A percentile compares a stretch with the other conserved stretches of the same genome.
Conservation (phyloP, 148 eudicot genomes). For the Nyssa sinensis region DNA sequence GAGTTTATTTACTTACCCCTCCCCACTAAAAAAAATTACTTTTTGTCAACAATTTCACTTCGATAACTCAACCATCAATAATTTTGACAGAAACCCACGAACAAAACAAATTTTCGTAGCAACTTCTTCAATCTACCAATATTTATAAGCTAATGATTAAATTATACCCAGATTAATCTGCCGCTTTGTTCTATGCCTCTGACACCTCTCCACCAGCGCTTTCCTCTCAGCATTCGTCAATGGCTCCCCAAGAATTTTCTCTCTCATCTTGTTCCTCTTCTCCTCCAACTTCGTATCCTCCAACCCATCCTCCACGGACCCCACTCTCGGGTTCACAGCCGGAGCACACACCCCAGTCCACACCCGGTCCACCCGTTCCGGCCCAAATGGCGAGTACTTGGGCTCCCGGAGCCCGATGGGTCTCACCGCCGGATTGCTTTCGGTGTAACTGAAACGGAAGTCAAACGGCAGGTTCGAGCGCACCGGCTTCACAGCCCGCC, state of each 20-base stretch:
- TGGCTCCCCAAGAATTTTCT: constrained; percentile 45
- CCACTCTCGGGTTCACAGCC: constrained; percentile 48
- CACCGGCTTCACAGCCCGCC: constrained; percentile 31
- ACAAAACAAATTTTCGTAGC: not conserved
- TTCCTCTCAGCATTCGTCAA: constrained; percentile 74
- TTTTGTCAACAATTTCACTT: not conserved
- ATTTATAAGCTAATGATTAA: not conserved
- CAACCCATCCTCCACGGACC: constrained; percentile 36
- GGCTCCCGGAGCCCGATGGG: constrained; percentile 94
- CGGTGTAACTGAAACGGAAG: constrained; percentile 90
- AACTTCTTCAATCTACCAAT: not conserved
- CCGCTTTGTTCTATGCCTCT: constrained; percentile 55
- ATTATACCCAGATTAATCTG: constrained; percentile 80
- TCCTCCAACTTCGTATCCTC: constrained; percentile 48
- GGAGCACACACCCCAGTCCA: constrained; percentile 97
- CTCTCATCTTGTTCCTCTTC: constrained; percentile 54
- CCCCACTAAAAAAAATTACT: not conserved
- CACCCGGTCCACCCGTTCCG: constrained; percentile 55
- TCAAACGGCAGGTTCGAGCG: constrained; percentile 70
- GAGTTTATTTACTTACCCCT: no score
- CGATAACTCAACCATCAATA: not conserved
- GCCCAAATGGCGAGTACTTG: constrained; percentile 91
- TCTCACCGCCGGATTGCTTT: constrained; percentile 46
- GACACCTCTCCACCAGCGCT: constrained; percentile 57
- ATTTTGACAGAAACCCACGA: not conserved